Evolutionary conservation across 2,329 filamentous ascomycete species (phyloP).

Genomic region (Colletotrichum higginsianum): DNA sequence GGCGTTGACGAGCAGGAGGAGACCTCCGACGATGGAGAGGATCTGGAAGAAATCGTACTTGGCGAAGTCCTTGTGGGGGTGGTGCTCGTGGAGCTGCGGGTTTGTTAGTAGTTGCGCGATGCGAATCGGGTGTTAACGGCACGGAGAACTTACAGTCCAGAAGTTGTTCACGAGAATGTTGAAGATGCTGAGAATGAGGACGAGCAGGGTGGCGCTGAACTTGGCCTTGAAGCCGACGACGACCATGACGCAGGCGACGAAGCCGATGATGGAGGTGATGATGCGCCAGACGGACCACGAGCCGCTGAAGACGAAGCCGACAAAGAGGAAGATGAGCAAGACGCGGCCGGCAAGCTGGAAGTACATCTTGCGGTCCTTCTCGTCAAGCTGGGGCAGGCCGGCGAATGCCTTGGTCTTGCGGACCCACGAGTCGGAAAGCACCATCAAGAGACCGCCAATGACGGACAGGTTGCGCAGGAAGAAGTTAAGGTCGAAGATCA

Average conservation of each 20-base stretch:
- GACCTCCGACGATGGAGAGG: slow-evolving; percentile 96
- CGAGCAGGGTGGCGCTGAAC: slow-evolving; percentile 95
- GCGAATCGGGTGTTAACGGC: not conserved
- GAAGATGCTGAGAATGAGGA: slow-evolving; percentile 95
- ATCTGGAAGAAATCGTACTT: slow-evolving; percentile 99
- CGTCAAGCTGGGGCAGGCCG: slow-evolving; percentile 92
- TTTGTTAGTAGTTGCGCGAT: not conserved
- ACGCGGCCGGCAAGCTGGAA: slow-evolving; percentile 98
- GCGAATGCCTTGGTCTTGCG: slow-evolving; percentile 98
- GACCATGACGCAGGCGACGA: slow-evolving; percentile 97
- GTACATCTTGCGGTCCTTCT: slow-evolving; percentile 99
- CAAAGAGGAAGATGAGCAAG: slow-evolving; percentile 95
- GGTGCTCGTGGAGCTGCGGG: slow-evolving; percentile 89
- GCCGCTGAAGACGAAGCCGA: slow-evolving; percentile 96
- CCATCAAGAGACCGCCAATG: slow-evolving; percentile 97
- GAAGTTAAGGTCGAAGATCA: slow-evolving; percentile 99
- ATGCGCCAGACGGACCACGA: slow-evolving; percentile 93
- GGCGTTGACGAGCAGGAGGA: slow-evolving; percentile 97
- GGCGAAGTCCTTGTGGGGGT: slow-evolving; percentile 99
- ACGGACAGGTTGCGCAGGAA: slow-evolving; percentile 99
- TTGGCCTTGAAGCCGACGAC: slow-evolving; percentile 99
- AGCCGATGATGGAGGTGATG: slow-evolving; percentile 85
- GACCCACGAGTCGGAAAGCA: slow-evolving; percentile 97
- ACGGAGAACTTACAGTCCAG: slow-evolving; percentile 87
- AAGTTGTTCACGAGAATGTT: slow-evolving; percentile 99